A percentile compares a stretch with the other conserved stretches of the same genome.
Evolutionary conservation across 2,329 filamentous ascomycete species (phyloP).

Genomic region (Epichloe scottii): DNA sequence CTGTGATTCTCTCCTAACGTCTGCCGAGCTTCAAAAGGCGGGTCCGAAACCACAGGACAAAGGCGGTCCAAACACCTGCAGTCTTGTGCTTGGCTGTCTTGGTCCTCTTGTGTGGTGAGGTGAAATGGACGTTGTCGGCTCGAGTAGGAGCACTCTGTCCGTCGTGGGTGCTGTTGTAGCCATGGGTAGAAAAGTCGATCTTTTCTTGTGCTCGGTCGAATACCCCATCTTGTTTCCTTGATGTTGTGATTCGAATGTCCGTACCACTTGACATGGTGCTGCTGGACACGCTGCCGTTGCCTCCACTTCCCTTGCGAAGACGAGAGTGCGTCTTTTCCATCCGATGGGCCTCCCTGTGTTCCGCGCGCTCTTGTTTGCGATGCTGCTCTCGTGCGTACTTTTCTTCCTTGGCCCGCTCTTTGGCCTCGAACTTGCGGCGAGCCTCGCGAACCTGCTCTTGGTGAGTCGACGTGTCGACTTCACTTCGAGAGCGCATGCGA

Average conservation of each 20-base stretch:
- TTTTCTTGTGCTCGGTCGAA: conserved; percentile 26
- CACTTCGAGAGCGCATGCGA: conserved; percentile 47
- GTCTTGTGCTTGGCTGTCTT: conserved; percentile 46
- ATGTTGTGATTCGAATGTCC: conserved; percentile 15
- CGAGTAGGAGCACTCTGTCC: conserved; percentile 15
- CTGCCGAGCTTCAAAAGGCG: conserved; percentile 28
- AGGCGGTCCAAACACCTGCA: conserved; percentile 48
- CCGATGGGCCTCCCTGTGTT: conserved; percentile 41
- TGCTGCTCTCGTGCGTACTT: conserved; percentile 48
- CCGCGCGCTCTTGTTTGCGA: conserved; percentile 44
- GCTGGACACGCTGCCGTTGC: conserved; percentile 19
- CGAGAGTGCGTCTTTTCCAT: conserved; percentile 34
- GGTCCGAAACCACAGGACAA: conserved; percentile 53
- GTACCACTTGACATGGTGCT: conserved; percentile 20
- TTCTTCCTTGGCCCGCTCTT: conserved; percentile 48
- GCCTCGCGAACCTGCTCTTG: conserved; percentile 47
- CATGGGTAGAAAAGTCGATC: conserved; percentile 19
- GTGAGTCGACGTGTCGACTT: conserved; percentile 41
- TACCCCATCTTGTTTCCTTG: conserved; percentile 14
- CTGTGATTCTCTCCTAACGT: conserved; percentile 20
- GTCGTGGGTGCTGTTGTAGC: conserved; percentile 30
- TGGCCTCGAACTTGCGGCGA: conserved; percentile 50
- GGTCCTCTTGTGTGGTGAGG: conserved; percentile 25
- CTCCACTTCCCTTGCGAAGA: conserved; percentile 25
- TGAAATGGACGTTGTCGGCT: conserved; percentile 32